Evolutionary conservation across 768 basidiomycete species (phyloP).

Genomic region (Tricholoma sp.): DNA sequence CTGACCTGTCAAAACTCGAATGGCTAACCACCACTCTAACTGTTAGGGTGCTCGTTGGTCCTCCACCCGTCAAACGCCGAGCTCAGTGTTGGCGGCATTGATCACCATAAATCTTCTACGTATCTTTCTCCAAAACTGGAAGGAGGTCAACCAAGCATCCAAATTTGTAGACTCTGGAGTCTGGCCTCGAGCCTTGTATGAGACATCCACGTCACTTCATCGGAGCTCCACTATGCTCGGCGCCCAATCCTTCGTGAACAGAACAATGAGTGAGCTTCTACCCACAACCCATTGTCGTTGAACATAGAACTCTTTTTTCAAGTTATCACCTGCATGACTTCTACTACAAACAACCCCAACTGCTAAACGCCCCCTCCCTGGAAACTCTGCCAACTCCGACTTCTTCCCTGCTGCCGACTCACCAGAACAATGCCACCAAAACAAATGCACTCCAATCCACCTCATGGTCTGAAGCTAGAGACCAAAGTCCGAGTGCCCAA

Average conservation of each 20-base stretch:
- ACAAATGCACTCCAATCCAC: conserved; percentile 2
- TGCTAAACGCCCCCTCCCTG: neutral
- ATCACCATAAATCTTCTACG: too few species aligned
- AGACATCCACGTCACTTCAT: neutral
- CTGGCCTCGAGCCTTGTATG: neutral
- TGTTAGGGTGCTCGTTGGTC: too few species aligned
- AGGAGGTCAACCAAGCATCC: neutral
- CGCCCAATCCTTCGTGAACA: neutral
- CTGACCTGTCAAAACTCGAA: too few species aligned
- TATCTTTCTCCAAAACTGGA: neutral
- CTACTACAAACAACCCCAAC: neutral
- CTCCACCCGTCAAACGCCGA: too few species aligned
- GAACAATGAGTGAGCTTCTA: neutral
- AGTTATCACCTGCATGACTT: neutral
- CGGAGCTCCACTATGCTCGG: neutral
- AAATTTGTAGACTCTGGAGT: neutral
- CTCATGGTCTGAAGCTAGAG: conserved; percentile 2
- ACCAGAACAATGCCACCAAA: neutral
- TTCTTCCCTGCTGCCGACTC: neutral
- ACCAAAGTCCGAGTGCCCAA: conserved; percentile 4
- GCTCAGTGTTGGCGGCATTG: neutral
- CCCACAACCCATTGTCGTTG: neutral
- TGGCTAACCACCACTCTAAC: too few species aligned
- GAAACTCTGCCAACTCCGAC: neutral
- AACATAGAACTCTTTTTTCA: neutral